These are phyloP conservation scores for Chrysosporium keratinophilum DNA, from an alignment of 2,329 filamentous ascomycete species.

Conservation along the genomic window DNA sequence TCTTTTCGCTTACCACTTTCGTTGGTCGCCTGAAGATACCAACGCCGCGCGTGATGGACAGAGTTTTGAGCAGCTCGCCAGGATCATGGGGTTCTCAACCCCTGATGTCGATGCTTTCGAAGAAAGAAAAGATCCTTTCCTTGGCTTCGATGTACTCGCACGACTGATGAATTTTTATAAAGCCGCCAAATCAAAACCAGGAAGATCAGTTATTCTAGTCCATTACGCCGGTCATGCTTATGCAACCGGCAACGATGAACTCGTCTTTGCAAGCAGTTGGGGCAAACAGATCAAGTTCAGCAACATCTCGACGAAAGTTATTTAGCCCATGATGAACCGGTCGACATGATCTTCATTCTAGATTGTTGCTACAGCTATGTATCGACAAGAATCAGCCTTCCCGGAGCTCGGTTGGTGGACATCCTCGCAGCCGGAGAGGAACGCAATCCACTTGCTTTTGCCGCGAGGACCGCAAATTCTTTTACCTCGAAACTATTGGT, in stretches of 20 bases:
- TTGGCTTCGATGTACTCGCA: not conserved
- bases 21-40: not conserved
- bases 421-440: not conserved
- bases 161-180: not conserved
- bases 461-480: not conserved
- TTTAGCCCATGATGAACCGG: not conserved
- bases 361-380: not conserved
- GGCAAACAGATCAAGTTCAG: not conserved
- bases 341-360: not conserved
- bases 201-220: not conserved
- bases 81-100: not conserved
- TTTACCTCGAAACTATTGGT: not conserved
- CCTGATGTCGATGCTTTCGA: not conserved
- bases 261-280: not conserved
- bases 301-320: too few species aligned
- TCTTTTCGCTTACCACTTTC: not conserved
- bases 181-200: not conserved
- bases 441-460: not conserved
- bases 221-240: not conserved
- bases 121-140: not conserved
- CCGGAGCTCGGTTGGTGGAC: not conserved
- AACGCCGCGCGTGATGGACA: not conserved
- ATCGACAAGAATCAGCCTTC: not conserved
- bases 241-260: not conserved
- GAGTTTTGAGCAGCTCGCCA: not conserved